Conservation (phyloP, 2,329 filamentous ascomycete genomes). For the Cyclaneusma minus region DNA sequence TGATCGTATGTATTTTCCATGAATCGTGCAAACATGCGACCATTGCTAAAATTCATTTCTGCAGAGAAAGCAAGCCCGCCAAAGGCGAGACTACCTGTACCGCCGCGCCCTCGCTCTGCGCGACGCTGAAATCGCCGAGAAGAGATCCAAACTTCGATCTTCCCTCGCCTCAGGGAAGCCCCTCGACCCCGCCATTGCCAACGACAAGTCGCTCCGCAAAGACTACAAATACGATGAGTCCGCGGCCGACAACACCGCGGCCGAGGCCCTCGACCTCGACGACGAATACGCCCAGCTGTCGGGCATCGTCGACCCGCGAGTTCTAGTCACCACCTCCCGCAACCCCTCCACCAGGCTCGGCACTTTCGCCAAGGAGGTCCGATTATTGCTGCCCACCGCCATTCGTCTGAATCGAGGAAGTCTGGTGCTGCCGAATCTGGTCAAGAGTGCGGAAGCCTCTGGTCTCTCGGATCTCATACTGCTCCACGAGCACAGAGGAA, state of each 20-base stretch:
- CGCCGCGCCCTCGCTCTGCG: slow-evolving; percentile 72
- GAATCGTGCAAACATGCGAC: no score
- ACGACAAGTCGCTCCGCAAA: slow-evolving; percentile 69
- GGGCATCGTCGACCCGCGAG: slow-evolving; percentile 78
- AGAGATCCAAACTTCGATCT: slow-evolving; percentile 71
- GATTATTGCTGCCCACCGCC: slow-evolving; percentile 67
- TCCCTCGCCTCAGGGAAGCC: slow-evolving; percentile 83
- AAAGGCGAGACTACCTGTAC: slow-evolving; percentile 80
- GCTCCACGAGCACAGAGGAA: slow-evolving; percentile 84
- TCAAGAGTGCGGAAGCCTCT: slow-evolving; percentile 64
- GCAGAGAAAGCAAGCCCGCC: slow-evolving; percentile 57
- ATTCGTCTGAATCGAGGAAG: slow-evolving; percentile 89
- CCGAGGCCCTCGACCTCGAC: slow-evolving; percentile 61
- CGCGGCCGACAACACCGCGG: slow-evolving; percentile 44
- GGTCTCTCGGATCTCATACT: slow-evolving; percentile 75
- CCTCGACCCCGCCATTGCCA: slow-evolving; percentile 64
- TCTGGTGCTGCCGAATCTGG: slow-evolving; percentile 71
- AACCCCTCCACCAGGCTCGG: slow-evolving; percentile 71
- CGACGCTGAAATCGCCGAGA: slow-evolving; percentile 86
- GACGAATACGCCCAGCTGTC: slow-evolving; percentile 85
- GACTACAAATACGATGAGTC: slow-evolving; percentile 94
- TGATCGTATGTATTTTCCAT: no score
- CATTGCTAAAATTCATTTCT: slow-evolving; percentile 3
- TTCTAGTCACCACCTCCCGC: slow-evolving; percentile 81
- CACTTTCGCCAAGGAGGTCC: slow-evolving; percentile 88